Base-by-base conservation (phyloP, 1,284 basidiomycete species). In the Trichosporon coremiiforme region DNA sequence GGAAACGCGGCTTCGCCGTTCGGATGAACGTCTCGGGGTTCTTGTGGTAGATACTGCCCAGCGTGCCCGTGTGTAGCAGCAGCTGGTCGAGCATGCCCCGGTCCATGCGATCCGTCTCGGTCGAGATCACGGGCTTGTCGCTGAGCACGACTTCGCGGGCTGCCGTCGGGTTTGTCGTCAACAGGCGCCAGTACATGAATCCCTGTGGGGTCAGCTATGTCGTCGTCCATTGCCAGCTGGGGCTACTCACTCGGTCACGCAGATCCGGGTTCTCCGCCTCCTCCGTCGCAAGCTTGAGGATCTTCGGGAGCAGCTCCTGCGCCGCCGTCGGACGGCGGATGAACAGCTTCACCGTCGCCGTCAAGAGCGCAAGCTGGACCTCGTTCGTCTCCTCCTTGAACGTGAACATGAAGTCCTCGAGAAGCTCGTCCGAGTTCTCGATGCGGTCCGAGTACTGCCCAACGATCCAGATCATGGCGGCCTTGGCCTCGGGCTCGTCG, bases 171-270 rank as follows among this genome's bases (percentile, higher is more conserved):
- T 98, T 95, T 75, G 95, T 91, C 1, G 96, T 96, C 47, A 99
- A 87, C 84, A 99, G 87, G 64, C 97, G 90, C 96, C 96, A 99
- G 85, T 99, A 99, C 91, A 99, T 98, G 85, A 96, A 99, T 0
- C 96, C 84, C 83, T 84, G 71, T 25, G 4, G n/a, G n/a, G 50
- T 53, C 22, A 53, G 50, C 50, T 2, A n/a, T 25, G 25, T 25
- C 25, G 25, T 25, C 25, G 25, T 1, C 25, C 25, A 25, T 25
- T 25, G 25, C 25, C 25, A 25, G 25, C 25, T 25, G 25, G 25
- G 25, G 25, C 17, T 0, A 78, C 80, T 76, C 71, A 84, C 82
- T 67, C 84, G 70, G 70, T 99, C 96, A 63, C 96, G 87, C n/a
- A 99, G 90, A 82, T 99, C 97, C 5, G 97, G 94, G 25, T 92